Evolutionary conservation across 2,329 filamentous ascomycete genomes (phyloP).

Genomic region (Ophiostoma angusticollis): DNA sequence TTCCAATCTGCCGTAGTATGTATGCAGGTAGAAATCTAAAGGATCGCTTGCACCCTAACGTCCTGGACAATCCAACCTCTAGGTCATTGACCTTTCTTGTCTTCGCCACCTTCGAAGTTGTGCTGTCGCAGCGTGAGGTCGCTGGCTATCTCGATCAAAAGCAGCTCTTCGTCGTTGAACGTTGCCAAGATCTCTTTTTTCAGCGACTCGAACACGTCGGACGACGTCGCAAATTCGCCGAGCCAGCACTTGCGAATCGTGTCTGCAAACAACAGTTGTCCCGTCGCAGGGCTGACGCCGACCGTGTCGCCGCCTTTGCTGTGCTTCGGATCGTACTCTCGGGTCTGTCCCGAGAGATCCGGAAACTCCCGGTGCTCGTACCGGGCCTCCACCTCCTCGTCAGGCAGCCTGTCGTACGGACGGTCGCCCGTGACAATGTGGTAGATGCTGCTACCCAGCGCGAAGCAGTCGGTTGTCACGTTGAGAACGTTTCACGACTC

Average conservation of each 20-base stretch:
- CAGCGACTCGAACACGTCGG: too few species aligned
- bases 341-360: neutral
- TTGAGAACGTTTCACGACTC: neutral
- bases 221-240: neutral
- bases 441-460: constrained; percentile 3
- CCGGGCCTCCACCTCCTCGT: neutral
- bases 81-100: too few species aligned
- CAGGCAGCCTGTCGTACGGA: neutral
- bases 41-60: too few species aligned
- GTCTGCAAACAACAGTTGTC: neutral
- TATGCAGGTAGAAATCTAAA: too few species aligned
- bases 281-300: neutral
- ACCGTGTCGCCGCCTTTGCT: neutral
- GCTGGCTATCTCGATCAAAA: too few species aligned
- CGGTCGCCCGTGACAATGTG: constrained; percentile 1
- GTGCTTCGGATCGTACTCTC: neutral
- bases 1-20: too few species aligned
- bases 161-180: too few species aligned
- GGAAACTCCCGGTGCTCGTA: constrained; percentile 1
- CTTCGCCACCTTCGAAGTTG: too few species aligned
- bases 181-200: too few species aligned
- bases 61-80: too few species aligned
- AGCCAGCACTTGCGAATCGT: constrained; percentile 3
- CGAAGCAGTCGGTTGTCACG: constrained; percentile 1
- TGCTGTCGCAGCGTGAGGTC: too few species aligned